Evolutionary conservation across 768 basidiomycete species (phyloP).

Genomic region (Thelephora aurantiotincta): DNA sequence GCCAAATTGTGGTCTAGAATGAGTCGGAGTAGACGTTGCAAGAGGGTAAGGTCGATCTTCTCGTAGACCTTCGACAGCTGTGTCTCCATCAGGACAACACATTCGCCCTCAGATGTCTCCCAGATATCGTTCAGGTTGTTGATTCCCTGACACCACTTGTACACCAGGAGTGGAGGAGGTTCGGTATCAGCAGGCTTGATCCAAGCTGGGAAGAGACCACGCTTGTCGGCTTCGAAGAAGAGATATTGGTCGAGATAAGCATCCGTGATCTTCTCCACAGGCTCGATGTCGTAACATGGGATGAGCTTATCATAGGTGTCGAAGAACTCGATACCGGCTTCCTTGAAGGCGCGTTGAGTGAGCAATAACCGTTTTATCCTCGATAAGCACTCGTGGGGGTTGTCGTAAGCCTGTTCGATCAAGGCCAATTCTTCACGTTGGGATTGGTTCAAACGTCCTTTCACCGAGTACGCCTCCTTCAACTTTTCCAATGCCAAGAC

Average conservation of each 20-base stretch:
- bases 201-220: conserved; percentile 96
- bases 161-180: conserved; percentile 90
- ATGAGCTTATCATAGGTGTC: conserved; percentile 98
- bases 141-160: conserved; percentile 99
- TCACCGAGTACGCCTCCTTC: conserved; percentile 98
- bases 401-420: conserved; percentile 98
- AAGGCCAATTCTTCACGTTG: conserved; percentile 96
- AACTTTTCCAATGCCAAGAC: conserved; percentile 95
- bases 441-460: conserved; percentile 93
- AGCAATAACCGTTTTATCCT: conserved; percentile 95
- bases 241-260: conserved; percentile 98
- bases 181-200: conserved; percentile 97
- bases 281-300: conserved; percentile 98
- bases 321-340: conserved; percentile 93
- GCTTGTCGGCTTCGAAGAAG: conserved; percentile 98
- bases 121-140: conserved; percentile 97
- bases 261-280: conserved; percentile 99
- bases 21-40: conserved; percentile 89
- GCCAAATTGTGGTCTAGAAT: conserved; percentile 98
- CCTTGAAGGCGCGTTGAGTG: conserved; percentile 98
- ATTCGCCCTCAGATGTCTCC: conserved; percentile 97
- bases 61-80: conserved; percentile 96
- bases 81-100: conserved; percentile 98
- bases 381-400: conserved; percentile 96
- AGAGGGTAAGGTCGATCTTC: conserved; percentile 92